Base-by-base conservation (phyloP, 2,329 filamentous ascomycete genomes). In the Verticillium nonalfalfae region DNA sequence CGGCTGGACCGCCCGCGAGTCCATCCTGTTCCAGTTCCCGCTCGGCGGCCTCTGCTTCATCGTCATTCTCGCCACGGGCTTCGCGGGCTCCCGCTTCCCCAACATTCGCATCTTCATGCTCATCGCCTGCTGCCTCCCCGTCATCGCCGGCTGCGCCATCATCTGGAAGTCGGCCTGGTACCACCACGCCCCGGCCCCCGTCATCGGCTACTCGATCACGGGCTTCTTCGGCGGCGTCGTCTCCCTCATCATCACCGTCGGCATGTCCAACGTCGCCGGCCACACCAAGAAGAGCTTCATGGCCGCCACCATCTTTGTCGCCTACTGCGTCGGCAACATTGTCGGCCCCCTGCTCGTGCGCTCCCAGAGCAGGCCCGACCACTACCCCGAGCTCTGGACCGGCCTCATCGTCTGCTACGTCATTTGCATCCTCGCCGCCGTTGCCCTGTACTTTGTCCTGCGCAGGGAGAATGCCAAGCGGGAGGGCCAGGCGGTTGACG, bases 281-380 rank as follows among this genome's bases (percentile, higher is more conserved):
- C 83, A 89, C 31, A 92, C 89, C 0, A 93, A 93, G 76, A 92
- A 92, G 78, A 89, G 86, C 65, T 87, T 89, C 68, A 91, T 90
- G 80, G 87, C 89, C 0, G 86, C 87, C 0, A 86, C 86, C 0
- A 88, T 90, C 1, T 93, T 92, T 64, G 87, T 90, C 0, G 88
- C 87, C 0, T 92, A 92, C 69, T 90, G 88, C 60, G 85, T 92
- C 2, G 81, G 89, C 1, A 92, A 92, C 67, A 92, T 93, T 58
- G 85, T 92, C 31, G 89, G 89, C 0, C 90, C 90, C 3, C 88
- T 90, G 73, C 77, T 92, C 45, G 83, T 92, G 50, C 84, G 84
- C 67, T 86, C 82, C n/a, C 77, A 89, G 72, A 87, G 85, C 0
- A 88, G 88, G 65, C 74, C 70, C 0, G 70, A 81, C 57, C 90